Percentiles rank a stretch among this genome's conserved stretches.
Evolutionary conservation across 192 early-diverging fungal species (phyloP).

Genomic region (Entrophospora sp.): DNA sequence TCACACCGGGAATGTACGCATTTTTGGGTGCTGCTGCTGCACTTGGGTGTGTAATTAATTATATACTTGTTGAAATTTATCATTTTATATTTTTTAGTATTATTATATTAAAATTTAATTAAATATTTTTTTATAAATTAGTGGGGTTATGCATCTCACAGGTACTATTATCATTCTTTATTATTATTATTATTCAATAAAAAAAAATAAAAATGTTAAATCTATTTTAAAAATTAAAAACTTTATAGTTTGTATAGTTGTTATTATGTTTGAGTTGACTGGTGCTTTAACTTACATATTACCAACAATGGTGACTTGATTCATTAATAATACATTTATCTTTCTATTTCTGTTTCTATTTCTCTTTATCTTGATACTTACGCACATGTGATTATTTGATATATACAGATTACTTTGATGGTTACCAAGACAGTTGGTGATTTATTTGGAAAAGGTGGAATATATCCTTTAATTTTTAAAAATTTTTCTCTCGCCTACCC

Average conservation of each 20-base stretch:
- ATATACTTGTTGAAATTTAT: background rate
- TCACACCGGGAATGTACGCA: conserved; percentile 93
- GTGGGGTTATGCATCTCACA: conserved; percentile 34
- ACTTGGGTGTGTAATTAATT: conserved; percentile 31
- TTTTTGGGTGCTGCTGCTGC: conserved; percentile 89
- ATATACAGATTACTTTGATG: conserved; percentile 65
- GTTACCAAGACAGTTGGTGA: conserved; percentile 70
- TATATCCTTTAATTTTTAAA: conserved; percentile 28
- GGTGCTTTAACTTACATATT: conserved; percentile 87
- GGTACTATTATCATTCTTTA: too few species aligned
- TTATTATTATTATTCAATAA: too few species aligned
- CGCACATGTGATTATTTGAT: too few species aligned
- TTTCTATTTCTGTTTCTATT: too few species aligned
- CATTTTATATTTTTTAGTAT: background rate
- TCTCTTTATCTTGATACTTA: too few species aligned
- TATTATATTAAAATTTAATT: background rate
- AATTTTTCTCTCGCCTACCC: background rate
- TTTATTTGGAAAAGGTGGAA: conserved; percentile 62
- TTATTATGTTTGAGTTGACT: conserved; percentile 99
- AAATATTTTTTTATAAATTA: background rate
- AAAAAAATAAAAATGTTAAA: too few species aligned
- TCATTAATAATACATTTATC: background rate
- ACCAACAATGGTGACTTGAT: conserved; percentile 42
- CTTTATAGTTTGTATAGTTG: conserved; percentile 65
- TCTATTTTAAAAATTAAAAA: too few species aligned